A percentile compares a stretch with the other conserved stretches of the same genome.
Conservation (phyloP, 2,329 filamentous ascomycete species). For the Aureobasidium sp. region DNA sequence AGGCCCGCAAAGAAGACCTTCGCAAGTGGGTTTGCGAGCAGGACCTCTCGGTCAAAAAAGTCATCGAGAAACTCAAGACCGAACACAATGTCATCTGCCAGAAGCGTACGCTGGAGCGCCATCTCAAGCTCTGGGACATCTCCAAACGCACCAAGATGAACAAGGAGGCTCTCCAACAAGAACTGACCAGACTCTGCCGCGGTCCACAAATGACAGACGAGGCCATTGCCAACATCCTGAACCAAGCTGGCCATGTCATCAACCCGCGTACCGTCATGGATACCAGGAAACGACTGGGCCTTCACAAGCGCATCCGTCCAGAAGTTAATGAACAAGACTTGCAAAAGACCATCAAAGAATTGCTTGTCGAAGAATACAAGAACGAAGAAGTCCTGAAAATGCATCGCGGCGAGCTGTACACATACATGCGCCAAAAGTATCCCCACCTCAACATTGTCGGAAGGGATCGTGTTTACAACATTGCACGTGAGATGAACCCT, state of each 20-base stretch:
- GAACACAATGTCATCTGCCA: slow-evolving; percentile 2
- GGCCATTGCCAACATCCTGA: neutral
- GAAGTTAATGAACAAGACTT: neutral
- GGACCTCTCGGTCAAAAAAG: neutral
- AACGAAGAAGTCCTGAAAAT: neutral
- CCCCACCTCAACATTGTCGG: neutral
- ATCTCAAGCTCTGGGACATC: neutral
- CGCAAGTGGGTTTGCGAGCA: neutral
- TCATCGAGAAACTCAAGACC: neutral
- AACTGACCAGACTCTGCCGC: neutral
- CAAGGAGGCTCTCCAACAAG: neutral
- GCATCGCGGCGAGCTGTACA: neutral
- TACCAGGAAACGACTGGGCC: neutral
- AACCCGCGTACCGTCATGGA: neutral
- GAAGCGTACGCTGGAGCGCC: slow-evolving; percentile 6
- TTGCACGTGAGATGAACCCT: slow-evolving; percentile 10
- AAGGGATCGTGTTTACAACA: slow-evolving; percentile 1
- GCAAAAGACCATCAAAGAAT: neutral
- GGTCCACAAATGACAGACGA: neutral
- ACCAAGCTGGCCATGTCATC: neutral
- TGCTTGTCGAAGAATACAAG: neutral
- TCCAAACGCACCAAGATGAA: neutral
- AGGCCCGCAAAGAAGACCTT: neutral
- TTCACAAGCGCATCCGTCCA: slow-evolving; percentile 3
- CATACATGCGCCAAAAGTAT: slow-evolving; percentile 1